Conservation (phyloP, 192 early-diverging fungal species). For the Podila minutissima region DNA sequence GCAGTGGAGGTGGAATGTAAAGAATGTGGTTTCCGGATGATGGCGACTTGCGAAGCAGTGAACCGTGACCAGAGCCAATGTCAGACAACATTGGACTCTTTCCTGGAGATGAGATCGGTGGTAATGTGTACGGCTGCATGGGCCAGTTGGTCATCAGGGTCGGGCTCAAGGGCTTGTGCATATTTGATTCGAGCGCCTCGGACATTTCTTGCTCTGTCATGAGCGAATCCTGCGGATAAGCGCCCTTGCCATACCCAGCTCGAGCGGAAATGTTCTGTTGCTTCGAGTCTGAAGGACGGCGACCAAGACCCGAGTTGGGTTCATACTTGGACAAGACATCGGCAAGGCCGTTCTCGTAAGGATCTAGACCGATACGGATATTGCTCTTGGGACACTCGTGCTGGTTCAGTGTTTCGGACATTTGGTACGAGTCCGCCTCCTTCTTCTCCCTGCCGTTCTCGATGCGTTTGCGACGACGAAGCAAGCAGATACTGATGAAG, state of each 20-base stretch:
- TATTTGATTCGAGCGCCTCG: constrained; percentile 9
- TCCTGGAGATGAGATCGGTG: background rate
- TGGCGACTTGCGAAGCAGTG: constrained; percentile 11
- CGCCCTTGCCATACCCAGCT: background rate
- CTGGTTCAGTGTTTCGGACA: constrained; percentile 15
- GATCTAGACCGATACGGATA: constrained; percentile 38
- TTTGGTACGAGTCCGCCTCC: constrained; percentile 26
- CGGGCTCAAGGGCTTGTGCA: constrained; percentile 1
- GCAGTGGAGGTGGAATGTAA: constrained; percentile 37
- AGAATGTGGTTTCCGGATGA: constrained; percentile 12
- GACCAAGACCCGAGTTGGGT: constrained; percentile 1
- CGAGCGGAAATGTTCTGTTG: background rate
- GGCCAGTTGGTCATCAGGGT: constrained; percentile 16
- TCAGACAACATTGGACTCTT: background rate
- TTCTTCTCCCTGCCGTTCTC: constrained; percentile 6
- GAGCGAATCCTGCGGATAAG: constrained; percentile 21
- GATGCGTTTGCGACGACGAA: constrained; percentile 10
- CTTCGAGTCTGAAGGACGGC: background rate
- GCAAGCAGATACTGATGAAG: constrained; percentile 20
- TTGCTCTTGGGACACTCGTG: constrained; percentile 17
- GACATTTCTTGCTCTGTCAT: constrained; percentile 41
- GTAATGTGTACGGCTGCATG: background rate
- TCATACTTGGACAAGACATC: constrained; percentile 4
- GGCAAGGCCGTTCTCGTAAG: constrained; percentile 3
- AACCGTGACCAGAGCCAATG: no score